Conservation (phyloP, 352 stramenopile species). For the Detonula confervacea region DNA sequence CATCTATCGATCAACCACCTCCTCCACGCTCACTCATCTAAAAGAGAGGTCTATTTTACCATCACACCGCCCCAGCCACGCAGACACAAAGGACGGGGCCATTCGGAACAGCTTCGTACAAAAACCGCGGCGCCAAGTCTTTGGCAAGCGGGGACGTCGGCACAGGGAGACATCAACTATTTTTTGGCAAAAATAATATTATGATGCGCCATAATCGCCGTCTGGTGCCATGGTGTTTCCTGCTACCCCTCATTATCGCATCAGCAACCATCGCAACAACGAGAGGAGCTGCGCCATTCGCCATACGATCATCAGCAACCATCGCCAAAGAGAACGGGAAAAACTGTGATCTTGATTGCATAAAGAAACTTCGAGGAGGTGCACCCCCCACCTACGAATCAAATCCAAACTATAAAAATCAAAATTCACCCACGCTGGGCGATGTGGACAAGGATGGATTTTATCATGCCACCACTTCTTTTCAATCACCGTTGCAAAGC, state of each 20-base stretch:
- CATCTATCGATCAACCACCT: too few species aligned
- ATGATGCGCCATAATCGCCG: too few species aligned
- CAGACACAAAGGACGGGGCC: too few species aligned
- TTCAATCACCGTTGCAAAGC: constrained; percentile 8
- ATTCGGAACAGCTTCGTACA: too few species aligned
- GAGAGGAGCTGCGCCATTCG: constrained; percentile 5
- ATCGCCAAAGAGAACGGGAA: not conserved
- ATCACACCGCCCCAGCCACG: too few species aligned
- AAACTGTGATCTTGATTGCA: not conserved
- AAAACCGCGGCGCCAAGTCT: too few species aligned
- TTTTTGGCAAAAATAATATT: not conserved
- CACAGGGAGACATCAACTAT: too few species aligned
- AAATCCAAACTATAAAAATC: constrained; percentile 33
- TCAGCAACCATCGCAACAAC: not conserved
- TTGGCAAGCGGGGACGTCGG: too few species aligned
- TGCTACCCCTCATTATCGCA: not conserved
- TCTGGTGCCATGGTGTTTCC: too few species aligned
- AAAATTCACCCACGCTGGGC: constrained; percentile 25
- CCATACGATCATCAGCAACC: not conserved
- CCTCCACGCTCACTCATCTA: too few species aligned
- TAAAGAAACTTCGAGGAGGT: constrained; percentile 21
- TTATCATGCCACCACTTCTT: constrained; percentile 26
- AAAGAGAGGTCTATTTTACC: too few species aligned
- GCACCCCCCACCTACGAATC: constrained; percentile 22
- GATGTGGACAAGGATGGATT: constrained; percentile 44